Evolutionary conservation across 148 eudicot genomes (phyloP), one percentile per base, ranked within the genome.

Genomic region (Spergularia marina): DNA sequence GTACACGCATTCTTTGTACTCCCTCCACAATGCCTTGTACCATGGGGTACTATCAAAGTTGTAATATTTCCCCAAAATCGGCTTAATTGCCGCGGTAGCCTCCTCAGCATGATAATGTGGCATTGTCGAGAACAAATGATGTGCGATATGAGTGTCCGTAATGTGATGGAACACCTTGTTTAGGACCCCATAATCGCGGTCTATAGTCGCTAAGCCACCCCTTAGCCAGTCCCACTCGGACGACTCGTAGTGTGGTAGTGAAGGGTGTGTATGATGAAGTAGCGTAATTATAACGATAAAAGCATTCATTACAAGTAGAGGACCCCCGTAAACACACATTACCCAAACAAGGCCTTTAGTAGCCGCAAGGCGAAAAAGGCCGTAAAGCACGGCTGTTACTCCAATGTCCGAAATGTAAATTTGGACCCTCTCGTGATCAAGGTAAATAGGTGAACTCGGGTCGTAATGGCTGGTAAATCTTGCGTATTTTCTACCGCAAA

Each of bases 61-160:
- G 60, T 93, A 91, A 65, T 89, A 93, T 9, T 87, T 78, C 0
- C 96, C 96, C 62, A 93, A 68, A 18, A 93, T 81, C 15, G 98
- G 98, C 78, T 83, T 93, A 15, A 91, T 89, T 1, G 90, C 94
- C 78, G 86, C 88, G 3, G 96, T 93, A 1, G 98, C 96, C 78
- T 93, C 98, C 96, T 84, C 86, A 1, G 98, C 98, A 59, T 93
- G 91, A 63, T 93, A 93, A 83, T 93, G 98, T 4, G 98, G 98
- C 83, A 93, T 86, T 2, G 89, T 88, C 2, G 98, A 87, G 87
- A 93, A 80, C 77, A 93, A 70, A 76, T 93, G 98, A 79, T 93
- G 98, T 1, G 89, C 89, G 10, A 93, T 92, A 40, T 93, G 98
- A 7, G 98, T 93, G 39, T 93, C 92, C 0, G 96, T 89, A 5